Percentiles rank a stretch among this genome's conserved stretches.
Evolutionary conservation across 1,284 basidiomycete species (phyloP).

Genomic region (Fistulina hepatica): DNA sequence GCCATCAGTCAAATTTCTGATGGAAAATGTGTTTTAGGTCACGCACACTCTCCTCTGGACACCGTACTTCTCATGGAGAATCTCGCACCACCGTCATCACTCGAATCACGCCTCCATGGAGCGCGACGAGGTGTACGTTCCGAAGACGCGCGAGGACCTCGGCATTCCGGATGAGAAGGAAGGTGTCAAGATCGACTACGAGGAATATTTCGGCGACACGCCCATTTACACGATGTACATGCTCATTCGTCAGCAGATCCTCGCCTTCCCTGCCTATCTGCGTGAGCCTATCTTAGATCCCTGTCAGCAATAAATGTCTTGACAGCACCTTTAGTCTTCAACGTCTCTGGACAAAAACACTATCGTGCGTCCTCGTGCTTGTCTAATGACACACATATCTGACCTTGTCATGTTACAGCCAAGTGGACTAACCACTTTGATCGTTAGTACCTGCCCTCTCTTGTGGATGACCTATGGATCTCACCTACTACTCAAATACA

Average conservation of each 20-base stretch:
- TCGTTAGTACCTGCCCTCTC: constrained; percentile 28
- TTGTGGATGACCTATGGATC: constrained; percentile 16
- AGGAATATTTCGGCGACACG: constrained; percentile 69
- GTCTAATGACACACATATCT: no score
- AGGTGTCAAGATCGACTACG: neutral
- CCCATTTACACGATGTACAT: constrained; percentile 37
- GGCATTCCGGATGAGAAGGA: constrained; percentile 40
- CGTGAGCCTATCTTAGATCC: neutral
- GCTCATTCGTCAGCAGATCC: neutral
- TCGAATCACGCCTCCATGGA: constrained; percentile 75
- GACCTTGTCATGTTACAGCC: no score
- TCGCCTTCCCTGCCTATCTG: neutral
- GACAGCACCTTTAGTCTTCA: constrained; percentile 63
- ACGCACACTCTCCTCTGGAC: constrained; percentile 47
- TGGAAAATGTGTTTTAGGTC: constrained; percentile 17
- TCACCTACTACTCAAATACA: constrained; percentile 44
- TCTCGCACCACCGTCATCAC: constrained; percentile 80
- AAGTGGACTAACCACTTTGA: constrained; percentile 33
- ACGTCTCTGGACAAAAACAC: constrained; percentile 67
- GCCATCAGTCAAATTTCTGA: constrained; percentile 28
- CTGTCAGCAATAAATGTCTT: constrained; percentile 33
- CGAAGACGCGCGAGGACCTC: constrained; percentile 59
- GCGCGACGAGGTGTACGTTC: constrained; percentile 81
- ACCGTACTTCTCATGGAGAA: constrained; percentile 85
- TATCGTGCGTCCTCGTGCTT: constrained; percentile 41